phyloP scores from a whole-genome alignment of 2,329 filamentous ascomycete genomes.

The Monosporascus sp. region DNA sequence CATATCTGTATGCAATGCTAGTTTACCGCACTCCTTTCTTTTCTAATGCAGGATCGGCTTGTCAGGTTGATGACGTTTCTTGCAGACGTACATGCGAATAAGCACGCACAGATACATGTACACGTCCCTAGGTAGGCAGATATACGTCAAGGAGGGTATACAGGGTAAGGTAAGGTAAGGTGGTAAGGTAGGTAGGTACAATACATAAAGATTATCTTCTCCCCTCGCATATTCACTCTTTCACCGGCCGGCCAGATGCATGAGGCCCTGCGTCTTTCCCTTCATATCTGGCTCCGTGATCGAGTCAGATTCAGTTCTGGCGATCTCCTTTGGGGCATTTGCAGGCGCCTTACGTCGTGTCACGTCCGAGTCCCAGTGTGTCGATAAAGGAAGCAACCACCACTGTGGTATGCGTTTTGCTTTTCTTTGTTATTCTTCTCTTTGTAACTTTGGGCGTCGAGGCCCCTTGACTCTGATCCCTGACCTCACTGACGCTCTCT shows the following conservation, averaged over 20 bases:
- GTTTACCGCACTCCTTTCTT: no score
- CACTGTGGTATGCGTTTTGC: background rate
- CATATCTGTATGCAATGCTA: no score
- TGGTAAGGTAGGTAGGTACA: no score
- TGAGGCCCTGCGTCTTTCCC: background rate
- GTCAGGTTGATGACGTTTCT: slow-evolving; percentile 19
- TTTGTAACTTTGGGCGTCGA: no score
- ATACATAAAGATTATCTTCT: no score
- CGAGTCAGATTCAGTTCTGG: slow-evolving; percentile 12
- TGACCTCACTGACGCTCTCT: no score
- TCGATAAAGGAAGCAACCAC: background rate
- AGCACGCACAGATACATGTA: no score
- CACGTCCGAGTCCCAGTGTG: background rate
- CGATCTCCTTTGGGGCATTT: slow-evolving; percentile 21
- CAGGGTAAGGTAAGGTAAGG: no score
- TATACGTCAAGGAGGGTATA: no score
- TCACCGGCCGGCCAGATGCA: slow-evolving; percentile 12
- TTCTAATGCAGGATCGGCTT: slow-evolving; percentile 7
- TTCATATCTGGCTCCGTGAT: slow-evolving; percentile 4
- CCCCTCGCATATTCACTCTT: slow-evolving; percentile 4
- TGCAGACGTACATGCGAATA: no score
- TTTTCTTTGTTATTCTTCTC: background rate
- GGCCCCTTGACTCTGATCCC: no score
- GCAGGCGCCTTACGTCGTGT: slow-evolving; percentile 23
- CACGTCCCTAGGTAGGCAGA: no score